These are phyloP conservation scores for Petunia secreta DNA, from an alignment of 257 asterid genomes.

Conservation along the genomic window DNA sequence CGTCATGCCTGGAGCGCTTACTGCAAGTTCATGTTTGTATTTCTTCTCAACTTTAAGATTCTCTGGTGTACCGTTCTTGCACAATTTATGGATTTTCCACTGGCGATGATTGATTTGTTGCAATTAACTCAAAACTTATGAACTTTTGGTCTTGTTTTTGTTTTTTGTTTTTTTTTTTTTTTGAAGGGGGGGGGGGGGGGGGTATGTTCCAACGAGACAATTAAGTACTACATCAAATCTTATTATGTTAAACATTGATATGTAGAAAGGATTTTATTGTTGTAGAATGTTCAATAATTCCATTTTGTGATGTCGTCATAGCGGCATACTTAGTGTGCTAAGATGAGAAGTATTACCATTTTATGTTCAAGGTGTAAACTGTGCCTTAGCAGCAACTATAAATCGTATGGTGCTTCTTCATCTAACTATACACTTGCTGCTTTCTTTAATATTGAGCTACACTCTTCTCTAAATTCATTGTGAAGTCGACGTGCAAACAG, in stretches of 20 bases:
- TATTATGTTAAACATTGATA: background rate
- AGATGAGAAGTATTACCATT: background rate
- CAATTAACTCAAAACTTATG: slow-evolving; percentile 5
- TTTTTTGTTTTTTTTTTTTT: too few relatives aligned
- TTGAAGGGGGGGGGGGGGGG: background rate
- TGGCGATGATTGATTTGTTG: background rate
- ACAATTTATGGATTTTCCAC: background rate
- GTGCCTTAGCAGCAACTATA: background rate
- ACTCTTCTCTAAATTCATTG: too few relatives aligned
- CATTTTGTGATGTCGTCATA: background rate
- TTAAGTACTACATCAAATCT: background rate
- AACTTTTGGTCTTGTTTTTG: background rate
- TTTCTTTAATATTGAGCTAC: too few relatives aligned
- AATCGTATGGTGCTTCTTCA: background rate
- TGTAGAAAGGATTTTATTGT: background rate
- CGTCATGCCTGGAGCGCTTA: background rate
- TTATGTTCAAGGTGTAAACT: background rate
- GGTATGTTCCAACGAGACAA: background rate
- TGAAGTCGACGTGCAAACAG: too few relatives aligned
- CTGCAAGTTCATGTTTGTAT: background rate
- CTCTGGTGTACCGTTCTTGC: background rate
- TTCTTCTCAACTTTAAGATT: background rate
- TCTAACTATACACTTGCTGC: background rate
- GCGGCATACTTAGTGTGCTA: background rate
- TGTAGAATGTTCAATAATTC: background rate